A percentile compares a stretch with the other conserved stretches of the same genome.
Evolutionary conservation across 75 land plant genomes (phyloP).

Genomic region (Cunninghamia lanceolata): DNA sequence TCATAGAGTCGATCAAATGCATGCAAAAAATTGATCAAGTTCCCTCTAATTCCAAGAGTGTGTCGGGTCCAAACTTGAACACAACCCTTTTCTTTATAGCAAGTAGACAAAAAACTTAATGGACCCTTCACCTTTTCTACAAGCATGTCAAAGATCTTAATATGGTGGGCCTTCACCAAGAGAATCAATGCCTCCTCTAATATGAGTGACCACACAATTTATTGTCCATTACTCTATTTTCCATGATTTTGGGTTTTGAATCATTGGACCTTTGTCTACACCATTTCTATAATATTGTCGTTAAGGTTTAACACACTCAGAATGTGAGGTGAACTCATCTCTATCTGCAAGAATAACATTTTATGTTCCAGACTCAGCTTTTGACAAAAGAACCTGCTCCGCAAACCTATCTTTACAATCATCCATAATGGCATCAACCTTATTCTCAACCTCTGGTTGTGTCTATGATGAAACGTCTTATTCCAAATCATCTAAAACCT

Average conservation of each 20-base stretch:
- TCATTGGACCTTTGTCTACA: no score
- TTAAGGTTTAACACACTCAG: background rate
- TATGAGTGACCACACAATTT: no score
- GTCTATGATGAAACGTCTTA: background rate
- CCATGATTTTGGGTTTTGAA: no score
- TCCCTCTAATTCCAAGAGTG: constrained; percentile 40
- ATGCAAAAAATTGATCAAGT: constrained; percentile 28
- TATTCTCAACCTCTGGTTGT: background rate
- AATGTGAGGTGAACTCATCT: background rate
- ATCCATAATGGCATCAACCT: background rate
- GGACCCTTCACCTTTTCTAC: constrained; percentile 42
- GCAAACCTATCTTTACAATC: background rate
- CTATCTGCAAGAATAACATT: background rate
- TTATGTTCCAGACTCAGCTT: background rate
- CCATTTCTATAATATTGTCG: background rate
- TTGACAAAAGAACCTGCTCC: background rate
- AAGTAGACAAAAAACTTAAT: constrained; percentile 26
- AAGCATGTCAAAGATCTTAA: no score
- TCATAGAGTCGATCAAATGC: constrained; percentile 39
- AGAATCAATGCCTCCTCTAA: no score
- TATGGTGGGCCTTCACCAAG: no score
- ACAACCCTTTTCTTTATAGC: constrained; percentile 25
- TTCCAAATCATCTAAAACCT: no score
- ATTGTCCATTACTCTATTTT: no score
- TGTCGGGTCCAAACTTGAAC: constrained; percentile 48